These are phyloP conservation scores for Biancaea sappan DNA, from an alignment of 306 rosid species.

Conservation along the genomic window DNA sequence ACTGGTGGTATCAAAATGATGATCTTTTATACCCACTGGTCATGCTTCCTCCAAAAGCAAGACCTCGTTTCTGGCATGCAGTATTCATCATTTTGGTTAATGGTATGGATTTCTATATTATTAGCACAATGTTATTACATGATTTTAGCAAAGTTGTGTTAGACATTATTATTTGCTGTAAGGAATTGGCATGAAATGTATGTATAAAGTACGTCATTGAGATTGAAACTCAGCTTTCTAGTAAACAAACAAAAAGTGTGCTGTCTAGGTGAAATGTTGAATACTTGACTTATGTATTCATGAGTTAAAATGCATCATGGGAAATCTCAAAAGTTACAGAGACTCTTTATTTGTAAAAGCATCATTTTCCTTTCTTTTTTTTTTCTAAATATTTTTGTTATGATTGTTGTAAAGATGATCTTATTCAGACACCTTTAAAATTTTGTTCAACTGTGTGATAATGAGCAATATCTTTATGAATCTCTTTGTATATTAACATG, in stretches of 20 bases:
- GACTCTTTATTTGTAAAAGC: not conserved
- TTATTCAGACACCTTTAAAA: conserved; percentile 2
- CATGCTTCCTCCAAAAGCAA: conserved; percentile 81
- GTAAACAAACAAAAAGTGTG: not conserved
- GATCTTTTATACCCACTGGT: conserved; percentile 70
- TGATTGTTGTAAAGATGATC: not conserved
- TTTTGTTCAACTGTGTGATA: not conserved
- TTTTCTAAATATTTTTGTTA: not conserved
- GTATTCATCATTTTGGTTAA: conserved; percentile 83
- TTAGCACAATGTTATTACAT: not conserved
- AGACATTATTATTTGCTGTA: conserved; percentile 24
- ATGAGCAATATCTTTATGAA: conserved; percentile 14
- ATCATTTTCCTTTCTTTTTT: not conserved
- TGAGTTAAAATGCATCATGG: not conserved
- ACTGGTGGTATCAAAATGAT: conserved; percentile 81
- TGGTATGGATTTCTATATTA: conserved; percentile 57
- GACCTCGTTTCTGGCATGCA: conserved; percentile 86
- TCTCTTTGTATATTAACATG: not conserved
- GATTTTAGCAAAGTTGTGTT: conserved; percentile 6
- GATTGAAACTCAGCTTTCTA: conserved; percentile 27
- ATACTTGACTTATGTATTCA: not conserved
- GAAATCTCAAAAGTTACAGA: not conserved
- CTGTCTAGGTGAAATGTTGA: not conserved
- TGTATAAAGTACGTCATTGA: conserved; percentile 20
- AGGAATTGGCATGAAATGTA: not conserved